Base-by-base conservation (phyloP, 2,329 filamentous ascomycete genomes). In the Ambrosiella xylebori region DNA sequence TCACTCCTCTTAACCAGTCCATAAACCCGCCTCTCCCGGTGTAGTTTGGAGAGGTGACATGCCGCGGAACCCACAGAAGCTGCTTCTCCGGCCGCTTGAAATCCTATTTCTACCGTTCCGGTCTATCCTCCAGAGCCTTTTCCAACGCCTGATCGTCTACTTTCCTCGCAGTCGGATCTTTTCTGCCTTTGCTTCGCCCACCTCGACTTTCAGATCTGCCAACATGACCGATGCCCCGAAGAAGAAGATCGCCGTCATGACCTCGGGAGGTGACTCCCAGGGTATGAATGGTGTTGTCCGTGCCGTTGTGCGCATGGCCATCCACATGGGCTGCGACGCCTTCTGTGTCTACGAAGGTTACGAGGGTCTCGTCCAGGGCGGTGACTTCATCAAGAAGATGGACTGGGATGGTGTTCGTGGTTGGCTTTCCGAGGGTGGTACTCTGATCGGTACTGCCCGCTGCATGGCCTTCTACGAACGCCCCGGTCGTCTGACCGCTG, bases 261-360 rank as follows among this genome's bases (percentile, higher is more conserved):
- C 90, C 67, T 94, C 87, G 64, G 90, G 90, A 67, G 90, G 90
- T 67, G 90, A 96, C 76, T 88, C 88, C 63, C 90, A 88, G 1
- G 90, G 90, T 68, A 96, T 96, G 90, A 95, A 93, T 71, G 88
- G 83, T 61, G 87, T 87, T 40, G 88, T 96, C 41, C 81, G 90
- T 61, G 88, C 90, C 54, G 86, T 95, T 36, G 87, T 98, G 60
- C 86, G 93, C 64, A 95, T 89, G 79, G 81, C 89, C 55, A 88
- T 97, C 64, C 82, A 93, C 70, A 80, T 86, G 70, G 84, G 80
- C 61, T 91, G 86, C 67, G 86, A 90, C 65, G 78, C 85, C 61
- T 93, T 80, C 66, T 87, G 84, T 65, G 75, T 93, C 68, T 93
- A 91, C 71, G 93, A 97, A 71, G 93, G 93, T 61, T 98, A 98